Evolutionary conservation across 2,329 filamentous ascomycete genomes (phyloP).

Genomic region (Venturiaceae sp.): DNA sequence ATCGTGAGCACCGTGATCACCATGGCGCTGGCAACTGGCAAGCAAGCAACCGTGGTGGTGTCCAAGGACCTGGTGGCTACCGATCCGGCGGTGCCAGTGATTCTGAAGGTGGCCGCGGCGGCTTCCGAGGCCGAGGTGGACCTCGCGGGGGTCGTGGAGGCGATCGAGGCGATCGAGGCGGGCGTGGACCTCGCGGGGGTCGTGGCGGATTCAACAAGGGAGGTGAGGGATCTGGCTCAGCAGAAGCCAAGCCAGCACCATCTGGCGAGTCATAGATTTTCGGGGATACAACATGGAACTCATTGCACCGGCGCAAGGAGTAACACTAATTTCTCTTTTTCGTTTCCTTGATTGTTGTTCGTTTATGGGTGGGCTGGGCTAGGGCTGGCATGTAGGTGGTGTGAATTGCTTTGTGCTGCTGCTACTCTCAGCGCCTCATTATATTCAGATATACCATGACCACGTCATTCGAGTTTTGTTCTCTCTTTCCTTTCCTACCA

Average conservation of each 20-base stretch:
- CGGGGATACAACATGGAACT: no score
- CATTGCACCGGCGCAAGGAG: background rate
- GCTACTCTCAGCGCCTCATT: no score
- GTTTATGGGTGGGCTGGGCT: background rate
- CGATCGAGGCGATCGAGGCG: constrained; percentile 14
- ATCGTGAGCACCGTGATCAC: constrained; percentile 9
- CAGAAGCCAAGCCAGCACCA: constrained; percentile 5
- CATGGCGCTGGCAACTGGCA: constrained; percentile 46
- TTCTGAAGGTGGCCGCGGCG: constrained; percentile 59
- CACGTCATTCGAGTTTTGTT: no score
- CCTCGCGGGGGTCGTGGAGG: constrained; percentile 45
- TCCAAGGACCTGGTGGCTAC: constrained; percentile 62
- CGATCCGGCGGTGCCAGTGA: constrained; percentile 74
- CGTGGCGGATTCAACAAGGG: constrained; percentile 2
- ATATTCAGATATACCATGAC: constrained; percentile 1
- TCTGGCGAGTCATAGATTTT: background rate
- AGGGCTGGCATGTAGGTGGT: background rate
- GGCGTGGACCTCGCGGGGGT: constrained; percentile 1
- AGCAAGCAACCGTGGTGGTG: constrained; percentile 52
- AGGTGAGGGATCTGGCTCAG: background rate
- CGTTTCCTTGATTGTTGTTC: background rate
- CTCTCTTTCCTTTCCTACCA: no score
- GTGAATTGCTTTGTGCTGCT: background rate
- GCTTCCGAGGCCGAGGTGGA: constrained; percentile 33
- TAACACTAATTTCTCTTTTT: background rate